Percentiles rank a stretch among this genome's conserved stretches.
Conservation (phyloP, 2,329 filamentous ascomycete species). For the Xylariaceae sp. region DNA sequence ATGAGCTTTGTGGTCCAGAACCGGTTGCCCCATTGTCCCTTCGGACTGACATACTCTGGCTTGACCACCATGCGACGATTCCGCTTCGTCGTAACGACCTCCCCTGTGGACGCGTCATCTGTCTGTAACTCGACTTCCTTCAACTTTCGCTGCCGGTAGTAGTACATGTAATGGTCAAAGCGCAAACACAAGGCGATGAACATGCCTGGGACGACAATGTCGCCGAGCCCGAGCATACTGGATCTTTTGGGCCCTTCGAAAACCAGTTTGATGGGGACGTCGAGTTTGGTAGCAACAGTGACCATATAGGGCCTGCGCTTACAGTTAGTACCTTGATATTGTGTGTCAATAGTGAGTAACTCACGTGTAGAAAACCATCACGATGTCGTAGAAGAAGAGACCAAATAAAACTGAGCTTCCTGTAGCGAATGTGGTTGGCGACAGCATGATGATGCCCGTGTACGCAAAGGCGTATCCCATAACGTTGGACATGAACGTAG, state of each 20-base stretch:
- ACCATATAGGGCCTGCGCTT: constrained; percentile 66
- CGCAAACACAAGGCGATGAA: constrained; percentile 81
- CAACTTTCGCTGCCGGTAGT: constrained; percentile 59
- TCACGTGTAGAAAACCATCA: constrained; percentile 81
- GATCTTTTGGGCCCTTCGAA: constrained; percentile 62
- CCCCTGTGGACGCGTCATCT: constrained; percentile 29
- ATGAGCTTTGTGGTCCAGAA: constrained; percentile 60
- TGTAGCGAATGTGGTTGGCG: constrained; percentile 80
- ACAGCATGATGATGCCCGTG: constrained; percentile 72
- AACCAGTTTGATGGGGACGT: constrained; percentile 88
- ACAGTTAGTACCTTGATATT: constrained; percentile 17
- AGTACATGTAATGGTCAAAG: constrained; percentile 86
- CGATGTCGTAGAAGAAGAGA: constrained; percentile 91
- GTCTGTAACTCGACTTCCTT: constrained; percentile 32
- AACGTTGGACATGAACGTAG: constrained; percentile 66
- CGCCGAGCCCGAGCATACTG: constrained; percentile 87
- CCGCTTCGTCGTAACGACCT: constrained; percentile 33
- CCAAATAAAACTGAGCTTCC: constrained; percentile 71
- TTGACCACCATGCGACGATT: constrained; percentile 46
- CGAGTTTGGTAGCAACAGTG: constrained; percentile 79
- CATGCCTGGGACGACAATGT: constrained; percentile 88
- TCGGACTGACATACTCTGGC: constrained; percentile 50
- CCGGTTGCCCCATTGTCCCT: constrained; percentile 73
- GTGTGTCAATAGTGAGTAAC: constrained; percentile 26
- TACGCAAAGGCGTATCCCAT: constrained; percentile 87